Base-by-base conservation (phyloP, 345 rosid genomes). In the Dipteronia sinensis region DNA sequence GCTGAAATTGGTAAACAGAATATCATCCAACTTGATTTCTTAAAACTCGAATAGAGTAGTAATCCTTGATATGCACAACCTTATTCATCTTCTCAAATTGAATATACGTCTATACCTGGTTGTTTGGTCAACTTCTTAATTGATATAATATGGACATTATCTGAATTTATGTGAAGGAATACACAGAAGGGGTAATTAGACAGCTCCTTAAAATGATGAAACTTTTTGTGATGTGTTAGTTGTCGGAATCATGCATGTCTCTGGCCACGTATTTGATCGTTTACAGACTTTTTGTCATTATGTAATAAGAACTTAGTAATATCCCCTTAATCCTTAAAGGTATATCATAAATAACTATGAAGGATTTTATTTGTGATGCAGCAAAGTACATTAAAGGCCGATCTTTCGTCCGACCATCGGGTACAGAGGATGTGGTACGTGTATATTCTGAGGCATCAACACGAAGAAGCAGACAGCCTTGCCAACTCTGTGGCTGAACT, bases 401-500 rank as follows among this genome's bases (percentile, higher is more conserved):
- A 74, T 91, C 87, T 63, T 96, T 96, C 80, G 86, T 96, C 40
- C 85, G 99, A 61, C 98, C 97, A 20, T 96, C 98, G 0, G 97
- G 98, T 55, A 96, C 99, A 7, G 98, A 96, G 85, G 99, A 96
- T 82, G 97, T 94, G 17, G 76, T 94, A 72, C 94, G 95, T 23
- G 97, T 92, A 15, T 96, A 96, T 85, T 95, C 99, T 0, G 99
- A 96, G 83, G 98, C 99, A 49, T 86, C 95, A 11, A 88, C 91
- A 1, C 94, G 97, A 88, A 78, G 90, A 80, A 81, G 97, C 93
- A 23, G 97, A 92, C 73, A 80, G 85, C 78, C 89, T 94, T 65
- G 98, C 93, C 59, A 78, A 82, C 65, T 88, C 92, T 69, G 93
- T 92, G 23, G 91, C 93, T 44, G 78, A 86, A 82, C 85, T 92